These are phyloP conservation scores for Aspergillus vadensis DNA, from an alignment of 2,329 filamentous ascomycete species.

Conservation along the genomic window DNA sequence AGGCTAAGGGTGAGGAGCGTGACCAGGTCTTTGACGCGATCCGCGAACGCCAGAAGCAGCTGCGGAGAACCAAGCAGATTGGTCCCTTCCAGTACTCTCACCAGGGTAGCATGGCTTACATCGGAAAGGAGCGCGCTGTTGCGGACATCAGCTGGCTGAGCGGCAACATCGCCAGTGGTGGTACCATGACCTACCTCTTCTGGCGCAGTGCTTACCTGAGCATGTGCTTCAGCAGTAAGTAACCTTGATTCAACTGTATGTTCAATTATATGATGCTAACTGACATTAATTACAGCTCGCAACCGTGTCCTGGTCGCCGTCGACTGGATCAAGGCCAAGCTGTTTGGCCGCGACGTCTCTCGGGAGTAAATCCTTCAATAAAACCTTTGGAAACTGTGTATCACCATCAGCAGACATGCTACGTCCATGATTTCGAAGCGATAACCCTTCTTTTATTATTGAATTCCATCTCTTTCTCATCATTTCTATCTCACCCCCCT, in stretches of 20 bases:
- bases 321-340: constrained; percentile 96
- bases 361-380: constrained; percentile 43
- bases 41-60: constrained; percentile 79
- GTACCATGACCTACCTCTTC: constrained; percentile 94
- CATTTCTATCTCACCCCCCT: neutral
- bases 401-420: constrained; percentile 19
- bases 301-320: constrained; percentile 91
- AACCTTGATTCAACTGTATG: constrained; percentile 1
- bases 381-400: constrained; percentile 17
- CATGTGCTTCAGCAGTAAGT: constrained; percentile 99
- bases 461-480: neutral
- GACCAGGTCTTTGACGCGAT: constrained; percentile 71
- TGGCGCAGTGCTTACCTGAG: constrained; percentile 97
- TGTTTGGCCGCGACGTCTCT: constrained; percentile 88
- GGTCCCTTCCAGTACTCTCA: constrained; percentile 99
- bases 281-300: constrained; percentile 61
- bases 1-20: constrained; percentile 65
- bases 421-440: constrained; percentile 22
- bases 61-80: constrained; percentile 88
- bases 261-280: constrained; percentile 14
- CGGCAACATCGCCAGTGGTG: constrained; percentile 91
- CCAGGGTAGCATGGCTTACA: constrained; percentile 95
- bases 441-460: constrained; percentile 12
- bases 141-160: constrained; percentile 97
- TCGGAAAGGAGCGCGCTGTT: constrained; percentile 96